Conservation (phyloP, 495 filamentous ascomycete genomes). For the Neurospora discreta region DNA sequence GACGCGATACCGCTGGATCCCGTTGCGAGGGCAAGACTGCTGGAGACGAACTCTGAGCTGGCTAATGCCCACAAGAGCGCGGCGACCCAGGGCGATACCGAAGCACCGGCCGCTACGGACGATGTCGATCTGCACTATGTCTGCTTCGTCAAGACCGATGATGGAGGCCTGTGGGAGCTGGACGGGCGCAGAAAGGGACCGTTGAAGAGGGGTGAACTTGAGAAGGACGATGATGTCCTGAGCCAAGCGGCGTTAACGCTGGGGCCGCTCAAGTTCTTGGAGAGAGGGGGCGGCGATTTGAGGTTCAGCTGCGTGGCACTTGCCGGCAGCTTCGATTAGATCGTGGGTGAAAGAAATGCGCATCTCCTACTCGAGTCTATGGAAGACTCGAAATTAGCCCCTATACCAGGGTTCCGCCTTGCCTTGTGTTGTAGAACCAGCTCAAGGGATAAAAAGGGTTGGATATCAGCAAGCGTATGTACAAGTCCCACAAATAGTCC, state of each 20-base stretch:
- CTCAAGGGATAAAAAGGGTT: not conserved
- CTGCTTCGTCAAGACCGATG: constrained; percentile 65
- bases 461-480: not conserved
- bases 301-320: constrained; percentile 65
- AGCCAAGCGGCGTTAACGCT: constrained; percentile 53
- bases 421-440: not conserved
- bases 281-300: constrained; percentile 55
- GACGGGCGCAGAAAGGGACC: constrained; percentile 70
- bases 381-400: not conserved
- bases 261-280: constrained; percentile 50
- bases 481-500: not conserved
- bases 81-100: constrained; percentile 60
- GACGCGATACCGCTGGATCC: constrained; percentile 42
- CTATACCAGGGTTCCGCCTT: not conserved
- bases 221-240: constrained; percentile 52
- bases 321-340: constrained; percentile 51
- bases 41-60: constrained; percentile 61
- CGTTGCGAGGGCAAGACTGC: constrained; percentile 49
- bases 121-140: constrained; percentile 75
- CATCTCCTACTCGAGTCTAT: not conserved
- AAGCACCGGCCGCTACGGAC: constrained; percentile 54
- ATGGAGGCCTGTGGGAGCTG: constrained; percentile 68
- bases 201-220: constrained; percentile 45
- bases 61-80: constrained; percentile 63
- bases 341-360: not conserved